Base-by-base conservation (phyloP, 192 early-diverging fungal species). In the Coemansia sp. region DNA sequence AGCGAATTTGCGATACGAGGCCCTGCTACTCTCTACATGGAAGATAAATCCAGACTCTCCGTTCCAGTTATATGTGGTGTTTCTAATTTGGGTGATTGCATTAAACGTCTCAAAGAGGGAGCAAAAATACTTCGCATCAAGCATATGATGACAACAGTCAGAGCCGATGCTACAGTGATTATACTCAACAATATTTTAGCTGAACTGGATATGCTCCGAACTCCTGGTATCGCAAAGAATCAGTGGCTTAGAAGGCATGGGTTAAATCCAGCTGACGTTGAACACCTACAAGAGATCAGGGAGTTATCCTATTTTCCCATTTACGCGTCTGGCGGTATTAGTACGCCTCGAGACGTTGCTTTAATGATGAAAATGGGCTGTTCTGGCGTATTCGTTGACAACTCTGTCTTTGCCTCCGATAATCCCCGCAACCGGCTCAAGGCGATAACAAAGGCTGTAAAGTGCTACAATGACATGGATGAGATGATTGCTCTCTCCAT, bases 1-100 rank as follows among this genome's bases (percentile, higher is more conserved):
- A 87, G 26, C 9, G 35, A 24, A 9, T 31, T 37, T 65, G n/a
- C 53, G 34, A 21, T 40, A 35, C 10, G 11, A 3, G 9, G 2
- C 23, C 5, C 18, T 20, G 23, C 23, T 18, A 7, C 11, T 10
- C 0, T 26, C 3, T 50, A 50, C 23, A 26, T 50, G 2, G 48
- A 50, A 8, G 11, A 26, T 1, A 50, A 50, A 9, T 3, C 3
- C 3, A 5, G 5, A 3, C 18, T 45, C n/a, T 11, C 48, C 26
- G 48, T 50, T 23, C 48, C 48, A 50, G 48, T 50, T 50, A 50
- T 50, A 13, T 50, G 48, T 23, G 23, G 23, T 13, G 48, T 50
- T 0, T 3, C 23, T 23, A 16, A 7, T 50, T 50, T 50, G 48
- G 11, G 10, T 23, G 48, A 50, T 3, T 50, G 48, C 23, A 3